These are phyloP conservation scores for Metschnikowia amazonensis DNA, from an alignment of 805 yeast species.

Conservation along the genomic window DNA sequence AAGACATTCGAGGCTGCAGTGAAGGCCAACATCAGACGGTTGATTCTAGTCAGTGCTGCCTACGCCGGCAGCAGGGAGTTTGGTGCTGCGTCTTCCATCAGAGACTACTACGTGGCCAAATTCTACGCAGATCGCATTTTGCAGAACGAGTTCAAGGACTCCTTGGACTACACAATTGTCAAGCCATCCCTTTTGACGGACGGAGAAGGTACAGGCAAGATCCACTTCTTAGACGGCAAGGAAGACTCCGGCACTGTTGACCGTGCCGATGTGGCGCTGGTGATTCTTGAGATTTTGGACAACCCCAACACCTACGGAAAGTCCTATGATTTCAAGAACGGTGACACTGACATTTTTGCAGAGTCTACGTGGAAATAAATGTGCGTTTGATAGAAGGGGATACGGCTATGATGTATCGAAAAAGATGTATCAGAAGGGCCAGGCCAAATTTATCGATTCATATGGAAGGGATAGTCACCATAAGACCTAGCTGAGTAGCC, in stretches of 20 bases:
- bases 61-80: slow-evolving; percentile 49
- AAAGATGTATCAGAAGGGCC: too few species aligned
- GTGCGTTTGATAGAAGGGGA: too few species aligned
- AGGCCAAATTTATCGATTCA: too few species aligned
- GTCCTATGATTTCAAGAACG: slow-evolving; percentile 43
- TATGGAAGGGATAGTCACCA: too few species aligned
- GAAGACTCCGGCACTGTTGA: slow-evolving; percentile 27
- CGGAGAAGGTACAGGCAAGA: slow-evolving; percentile 41
- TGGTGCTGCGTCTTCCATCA: slow-evolving; percentile 26
- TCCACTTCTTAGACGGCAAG: slow-evolving; percentile 30
- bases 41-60: slow-evolving; percentile 53
- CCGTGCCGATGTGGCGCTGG: slow-evolving; percentile 56
- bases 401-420: too few species aligned
- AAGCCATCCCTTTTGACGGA: slow-evolving; percentile 49
- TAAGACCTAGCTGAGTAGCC: too few species aligned
- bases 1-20: slow-evolving; percentile 54
- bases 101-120: slow-evolving; percentile 57
- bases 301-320: slow-evolving; percentile 38
- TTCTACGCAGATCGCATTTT: slow-evolving; percentile 52
- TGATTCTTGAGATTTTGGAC: slow-evolving; percentile 36
- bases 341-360: slow-evolving; percentile 29
- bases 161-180: slow-evolving; percentile 53
- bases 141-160: slow-evolving; percentile 33
- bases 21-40: slow-evolving; percentile 40
- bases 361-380: slow-evolving; percentile 9